phyloP scores from a whole-genome alignment of 129 eudicot species.

The Flaveria brownii region DNA sequence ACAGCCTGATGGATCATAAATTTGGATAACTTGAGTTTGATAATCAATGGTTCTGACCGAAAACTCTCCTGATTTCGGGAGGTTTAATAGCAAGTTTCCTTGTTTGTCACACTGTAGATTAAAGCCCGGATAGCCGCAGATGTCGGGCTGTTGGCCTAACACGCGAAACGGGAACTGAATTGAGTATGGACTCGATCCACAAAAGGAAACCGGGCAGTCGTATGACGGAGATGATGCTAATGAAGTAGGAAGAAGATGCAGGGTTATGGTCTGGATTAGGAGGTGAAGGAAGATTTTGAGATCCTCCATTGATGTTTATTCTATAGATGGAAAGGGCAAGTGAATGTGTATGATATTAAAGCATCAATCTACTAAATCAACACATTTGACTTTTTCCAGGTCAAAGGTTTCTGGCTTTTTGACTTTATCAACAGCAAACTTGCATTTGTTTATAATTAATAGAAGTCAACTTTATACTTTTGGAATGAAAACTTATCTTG shows the following conservation, averaged over 20 bases:
- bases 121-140: conserved; percentile 57
- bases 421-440: conserved; percentile 30
- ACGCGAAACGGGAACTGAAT: conserved; percentile 54
- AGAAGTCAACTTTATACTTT: conserved; percentile 25
- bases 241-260: conserved; percentile 27
- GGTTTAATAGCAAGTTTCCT: conserved; percentile 32
- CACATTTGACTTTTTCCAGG: conserved; percentile 34
- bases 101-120: conserved; percentile 44
- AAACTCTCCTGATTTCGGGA: conserved; percentile 56
- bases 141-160: conserved; percentile 34
- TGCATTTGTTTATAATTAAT: conserved; percentile 24
- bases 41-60: conserved; percentile 51
- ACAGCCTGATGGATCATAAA: conserved; percentile 56
- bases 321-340: conserved; percentile 26
- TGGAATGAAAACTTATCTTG: neutral
- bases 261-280: conserved; percentile 27
- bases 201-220: conserved; percentile 40
- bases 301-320: conserved; percentile 36
- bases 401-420: conserved; percentile 36
- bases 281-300: conserved; percentile 33
- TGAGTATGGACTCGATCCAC: conserved; percentile 31
- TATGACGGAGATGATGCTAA: conserved; percentile 28
- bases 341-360: conserved; percentile 18
- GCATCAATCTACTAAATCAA: conserved; percentile 18
- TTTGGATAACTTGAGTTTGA: conserved; percentile 42